Conservation (phyloP, 192 early-diverging fungal genomes). For the Coemansia sp. region DNA sequence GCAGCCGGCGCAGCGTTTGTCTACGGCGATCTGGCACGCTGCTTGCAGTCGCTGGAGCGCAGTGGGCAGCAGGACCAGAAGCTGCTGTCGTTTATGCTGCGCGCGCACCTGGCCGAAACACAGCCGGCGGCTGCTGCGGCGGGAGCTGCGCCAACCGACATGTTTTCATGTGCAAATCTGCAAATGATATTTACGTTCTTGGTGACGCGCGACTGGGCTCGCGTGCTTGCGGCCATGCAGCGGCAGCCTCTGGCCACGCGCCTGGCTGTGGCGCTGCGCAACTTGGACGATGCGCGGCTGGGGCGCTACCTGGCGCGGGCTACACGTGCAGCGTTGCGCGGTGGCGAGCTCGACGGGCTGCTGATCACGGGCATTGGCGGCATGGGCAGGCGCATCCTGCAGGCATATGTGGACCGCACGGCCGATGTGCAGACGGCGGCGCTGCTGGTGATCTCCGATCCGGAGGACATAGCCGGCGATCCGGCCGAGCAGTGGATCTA, state of each 20-base stretch:
- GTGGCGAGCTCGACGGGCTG: conserved; percentile 78
- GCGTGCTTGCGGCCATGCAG: conserved; percentile 64
- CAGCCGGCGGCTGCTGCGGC: conserved; percentile 55
- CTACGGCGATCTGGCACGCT: conserved; percentile 69
- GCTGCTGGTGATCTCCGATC: conserved; percentile 60
- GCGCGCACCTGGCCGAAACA: conserved; percentile 39
- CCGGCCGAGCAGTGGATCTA: conserved; percentile 47
- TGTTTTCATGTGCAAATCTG: conserved; percentile 64
- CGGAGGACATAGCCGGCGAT: conserved; percentile 15
- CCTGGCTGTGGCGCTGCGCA: conserved; percentile 80
- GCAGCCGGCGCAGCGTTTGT: conserved; percentile 90
- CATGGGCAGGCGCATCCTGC: conserved; percentile 67
- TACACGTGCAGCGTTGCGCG: conserved; percentile 51
- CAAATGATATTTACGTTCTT: conserved; percentile 86
- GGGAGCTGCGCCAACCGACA: conserved; percentile 15
- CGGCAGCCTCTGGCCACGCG: conserved; percentile 73
- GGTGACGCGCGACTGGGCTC: conserved; percentile 75
- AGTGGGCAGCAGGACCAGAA: conserved; percentile 55
- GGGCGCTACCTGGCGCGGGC: conserved; percentile 55
- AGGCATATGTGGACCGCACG: conserved; percentile 75
- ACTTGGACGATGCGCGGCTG: conserved; percentile 76
- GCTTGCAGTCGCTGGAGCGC: conserved; percentile 57
- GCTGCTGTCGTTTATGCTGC: conserved; percentile 69
- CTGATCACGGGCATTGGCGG: conserved; percentile 76
- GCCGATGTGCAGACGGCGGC: conserved; percentile 90